Evolutionary conservation across 2,329 filamentous ascomycete genomes (phyloP).

Genomic region (Elsinoe batatas): DNA sequence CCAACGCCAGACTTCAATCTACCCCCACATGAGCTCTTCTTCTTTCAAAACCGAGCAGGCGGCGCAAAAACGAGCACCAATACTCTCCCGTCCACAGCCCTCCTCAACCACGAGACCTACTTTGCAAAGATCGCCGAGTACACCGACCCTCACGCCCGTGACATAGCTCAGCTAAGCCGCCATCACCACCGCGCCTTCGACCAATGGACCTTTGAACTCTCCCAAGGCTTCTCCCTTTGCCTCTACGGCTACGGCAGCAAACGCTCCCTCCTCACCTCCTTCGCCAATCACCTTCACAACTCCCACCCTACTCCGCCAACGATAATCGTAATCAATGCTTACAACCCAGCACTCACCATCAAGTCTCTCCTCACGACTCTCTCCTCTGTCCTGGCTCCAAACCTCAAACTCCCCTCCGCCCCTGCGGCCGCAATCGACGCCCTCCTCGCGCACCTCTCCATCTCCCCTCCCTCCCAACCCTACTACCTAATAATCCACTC

Average conservation of each 20-base stretch:
- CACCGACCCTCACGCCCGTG: constrained; percentile 57
- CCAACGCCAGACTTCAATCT: constrained; percentile 74
- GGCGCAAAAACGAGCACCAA: constrained; percentile 78
- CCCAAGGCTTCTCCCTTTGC: constrained; percentile 78
- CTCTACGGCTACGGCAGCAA: constrained; percentile 93
- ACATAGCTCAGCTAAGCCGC: constrained; percentile 61
- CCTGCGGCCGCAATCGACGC: constrained; percentile 59
- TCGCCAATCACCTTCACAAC: constrained; percentile 60
- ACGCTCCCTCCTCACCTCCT: constrained; percentile 59
- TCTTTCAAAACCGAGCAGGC: constrained; percentile 80
- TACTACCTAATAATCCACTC: constrained; percentile 56
- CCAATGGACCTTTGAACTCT: constrained; percentile 87
- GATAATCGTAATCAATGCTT: constrained; percentile 82
- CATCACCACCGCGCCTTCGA: constrained; percentile 74
- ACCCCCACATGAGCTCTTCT: constrained; percentile 83
- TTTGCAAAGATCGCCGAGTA: constrained; percentile 58
- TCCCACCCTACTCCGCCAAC: constrained; percentile 36
- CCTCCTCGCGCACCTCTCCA: constrained; percentile 51
- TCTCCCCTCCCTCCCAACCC: constrained; percentile 30
- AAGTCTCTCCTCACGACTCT: constrained; percentile 63
- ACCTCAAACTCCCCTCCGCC: constrained; percentile 50
- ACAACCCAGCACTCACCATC: constrained; percentile 55
- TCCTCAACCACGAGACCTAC: constrained; percentile 88
- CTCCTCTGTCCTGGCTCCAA: constrained; percentile 48
- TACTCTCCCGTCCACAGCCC: constrained; percentile 60